Base-by-base conservation (phyloP, 2,329 filamentous ascomycete species). In the Parasarocladium wereldwijsianum region DNA sequence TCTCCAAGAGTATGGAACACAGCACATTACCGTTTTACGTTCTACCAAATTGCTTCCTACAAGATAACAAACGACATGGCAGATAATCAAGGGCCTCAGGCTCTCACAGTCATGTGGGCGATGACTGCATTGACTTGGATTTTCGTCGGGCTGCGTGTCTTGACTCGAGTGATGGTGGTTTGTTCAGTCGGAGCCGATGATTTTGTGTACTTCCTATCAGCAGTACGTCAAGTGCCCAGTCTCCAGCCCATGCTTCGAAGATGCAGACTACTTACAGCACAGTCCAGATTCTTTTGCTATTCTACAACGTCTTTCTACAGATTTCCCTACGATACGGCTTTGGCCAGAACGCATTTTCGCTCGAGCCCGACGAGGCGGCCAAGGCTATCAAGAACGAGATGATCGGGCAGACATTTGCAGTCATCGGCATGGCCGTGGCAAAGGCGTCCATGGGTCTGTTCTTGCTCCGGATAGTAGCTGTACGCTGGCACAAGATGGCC, bases 401-500 rank as follows among this genome's bases (percentile, higher is more conserved):
- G 10, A 45, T 51, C 5, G 48, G 49, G 3, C 51, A 55, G 30
- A 45, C 45, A 1, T 55, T 59, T 18, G 49, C 49, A 1, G 40
- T 59, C 5, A 27, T 54, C 2, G 55, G 52, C 9, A 59, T 56
- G 44, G 50, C 49, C 5, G 38, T 51, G 6, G 50, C 54, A 1
- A 60, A 60, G 20, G 36, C 42, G 29, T 56, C 55, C 0, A 39
- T 59, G 0, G 54, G 51, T 0, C 43, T 56, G 7, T 58, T 59
- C 29, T 32, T 60, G 7, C 38, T 57, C 3, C 48, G 54, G 0
- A 40, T 59, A 11, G 51, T 57, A 8, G 43, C 42, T 4, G 36
- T 38, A 8, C 32, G 16, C 8, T 52, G 48, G 49, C 52, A 57
- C 36, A 47, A 43, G n/a, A 25, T 55, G 3, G 39, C 36, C 1